Evolutionary conservation across 2,329 filamentous ascomycete genomes (phyloP).

Genomic region (Helotiales sp.): DNA sequence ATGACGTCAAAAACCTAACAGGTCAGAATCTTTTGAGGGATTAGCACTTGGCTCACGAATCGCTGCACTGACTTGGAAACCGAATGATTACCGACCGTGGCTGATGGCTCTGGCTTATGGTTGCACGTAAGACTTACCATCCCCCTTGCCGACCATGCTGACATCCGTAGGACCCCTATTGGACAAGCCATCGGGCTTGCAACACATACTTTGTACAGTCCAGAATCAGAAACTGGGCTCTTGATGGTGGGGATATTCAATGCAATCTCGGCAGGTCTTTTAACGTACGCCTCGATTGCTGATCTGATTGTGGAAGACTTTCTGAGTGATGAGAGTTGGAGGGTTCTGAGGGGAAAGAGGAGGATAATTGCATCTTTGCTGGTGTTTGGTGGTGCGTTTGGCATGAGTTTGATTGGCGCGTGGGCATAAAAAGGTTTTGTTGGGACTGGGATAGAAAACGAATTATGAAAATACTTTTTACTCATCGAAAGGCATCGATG

Average conservation of each 20-base stretch:
- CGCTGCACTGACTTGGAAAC: constrained; percentile 13
- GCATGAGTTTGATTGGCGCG: constrained; percentile 16
- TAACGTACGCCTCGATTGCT: constrained; percentile 10
- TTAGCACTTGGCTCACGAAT: constrained; percentile 17
- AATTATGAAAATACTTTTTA: too few relatives aligned
- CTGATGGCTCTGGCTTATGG: constrained; percentile 20
- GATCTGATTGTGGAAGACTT: constrained; percentile 20
- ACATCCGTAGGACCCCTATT: constrained; percentile 2
- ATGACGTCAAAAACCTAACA: neutral
- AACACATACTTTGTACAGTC: constrained; percentile 16
- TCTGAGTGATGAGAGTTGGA: constrained; percentile 16
- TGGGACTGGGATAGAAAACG: too few relatives aligned
- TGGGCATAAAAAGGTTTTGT: neutral
- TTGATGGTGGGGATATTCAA: constrained; percentile 18
- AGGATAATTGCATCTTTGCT: constrained; percentile 6
- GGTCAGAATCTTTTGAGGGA: constrained; percentile 16
- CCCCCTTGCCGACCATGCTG: neutral
- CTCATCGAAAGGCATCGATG: too few relatives aligned
- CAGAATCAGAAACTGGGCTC: constrained; percentile 4
- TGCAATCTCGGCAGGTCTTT: constrained; percentile 15
- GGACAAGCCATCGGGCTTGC: constrained; percentile 17
- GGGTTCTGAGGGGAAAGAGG: constrained; percentile 8
- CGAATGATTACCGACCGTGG: constrained; percentile 15
- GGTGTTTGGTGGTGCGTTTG: constrained; percentile 9
- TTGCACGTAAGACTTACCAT: constrained; percentile 9